These are phyloP conservation scores for Prunella vulgaris DNA, from an alignment of 257 asterid genomes.

Conservation along the genomic window DNA sequence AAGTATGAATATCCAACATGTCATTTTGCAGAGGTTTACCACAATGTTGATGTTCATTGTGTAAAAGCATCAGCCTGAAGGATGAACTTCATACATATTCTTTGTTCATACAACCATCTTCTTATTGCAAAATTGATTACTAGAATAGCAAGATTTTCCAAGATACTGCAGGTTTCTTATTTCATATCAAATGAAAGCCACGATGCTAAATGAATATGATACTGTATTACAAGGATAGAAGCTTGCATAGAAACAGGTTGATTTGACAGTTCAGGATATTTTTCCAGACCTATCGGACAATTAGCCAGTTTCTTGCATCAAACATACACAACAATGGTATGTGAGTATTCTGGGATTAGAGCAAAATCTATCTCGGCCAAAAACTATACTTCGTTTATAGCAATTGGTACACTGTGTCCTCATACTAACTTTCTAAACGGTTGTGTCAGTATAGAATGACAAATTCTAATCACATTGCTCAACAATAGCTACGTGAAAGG, in stretches of 20 bases:
- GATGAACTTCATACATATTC: constrained; percentile 6
- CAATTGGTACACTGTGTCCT: not conserved
- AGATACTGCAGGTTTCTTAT: not conserved
- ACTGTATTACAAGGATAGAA: not conserved
- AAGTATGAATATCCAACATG: no score
- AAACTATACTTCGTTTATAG: not conserved
- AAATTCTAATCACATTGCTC: not conserved
- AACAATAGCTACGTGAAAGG: not conserved
- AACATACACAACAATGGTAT: not conserved
- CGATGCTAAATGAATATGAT: not conserved
- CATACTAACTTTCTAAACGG: not conserved
- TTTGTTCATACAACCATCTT: not conserved
- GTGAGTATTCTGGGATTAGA: not conserved
- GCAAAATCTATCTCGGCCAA: not conserved
- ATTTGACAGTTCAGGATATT: not conserved
- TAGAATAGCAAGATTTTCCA: not conserved
- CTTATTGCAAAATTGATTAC: not conserved
- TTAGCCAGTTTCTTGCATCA: not conserved
- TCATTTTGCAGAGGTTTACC: no score
- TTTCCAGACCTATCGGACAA: not conserved
- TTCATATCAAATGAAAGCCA: not conserved
- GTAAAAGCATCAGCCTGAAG: constrained; percentile 15
- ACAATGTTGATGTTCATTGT: not conserved
- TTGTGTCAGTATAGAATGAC: not conserved
- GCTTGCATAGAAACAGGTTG: not conserved